A percentile compares a stretch with the other conserved stretches of the same genome.
These are phyloP conservation scores for Intubia oerlemansii DNA, from an alignment of 2,329 filamentous ascomycete genomes.

Conservation along the genomic window DNA sequence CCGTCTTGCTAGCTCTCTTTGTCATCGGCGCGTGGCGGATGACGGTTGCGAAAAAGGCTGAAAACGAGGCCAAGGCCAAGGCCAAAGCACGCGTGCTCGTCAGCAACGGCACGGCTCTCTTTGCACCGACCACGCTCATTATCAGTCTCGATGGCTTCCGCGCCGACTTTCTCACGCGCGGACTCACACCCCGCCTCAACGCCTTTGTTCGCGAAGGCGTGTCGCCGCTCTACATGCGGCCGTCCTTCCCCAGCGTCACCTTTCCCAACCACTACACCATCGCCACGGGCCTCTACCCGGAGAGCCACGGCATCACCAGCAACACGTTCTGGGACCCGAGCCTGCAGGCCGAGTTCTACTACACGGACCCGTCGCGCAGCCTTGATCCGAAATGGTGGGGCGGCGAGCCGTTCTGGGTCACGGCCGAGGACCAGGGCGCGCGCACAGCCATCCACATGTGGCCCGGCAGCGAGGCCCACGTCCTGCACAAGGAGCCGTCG, in stretches of 20 bases:
- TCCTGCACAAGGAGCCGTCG: slow-evolving; percentile 50
- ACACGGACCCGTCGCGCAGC: slow-evolving; percentile 55
- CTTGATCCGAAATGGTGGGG: slow-evolving; percentile 86
- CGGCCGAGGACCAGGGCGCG: slow-evolving; percentile 65
- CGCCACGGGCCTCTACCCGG: slow-evolving; percentile 78
- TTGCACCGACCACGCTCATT: slow-evolving; percentile 78
- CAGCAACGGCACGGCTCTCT: slow-evolving; percentile 74
- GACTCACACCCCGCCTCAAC: slow-evolving; percentile 63
- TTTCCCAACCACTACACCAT: slow-evolving; percentile 95
- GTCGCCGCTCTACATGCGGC: slow-evolving; percentile 79
- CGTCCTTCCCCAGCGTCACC: slow-evolving; percentile 87
- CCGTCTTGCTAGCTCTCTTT: too few species aligned
- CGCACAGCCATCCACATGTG: slow-evolving; percentile 89
- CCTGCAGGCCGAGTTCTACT: slow-evolving; percentile 62
- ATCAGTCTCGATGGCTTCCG: slow-evolving; percentile 92
- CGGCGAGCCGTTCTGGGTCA: slow-evolving; percentile 85
- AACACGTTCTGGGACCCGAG: slow-evolving; percentile 87
- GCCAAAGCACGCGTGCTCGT: slow-evolving; percentile 11
- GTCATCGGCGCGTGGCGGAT: too few species aligned
- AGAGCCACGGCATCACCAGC: slow-evolving; percentile 79
- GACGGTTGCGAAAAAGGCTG: too few species aligned
- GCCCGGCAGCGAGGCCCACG: slow-evolving; percentile 85
- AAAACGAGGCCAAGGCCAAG: slow-evolving; percentile 3
- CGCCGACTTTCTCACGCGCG: slow-evolving; percentile 73
- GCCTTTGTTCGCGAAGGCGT: slow-evolving; percentile 64